phyloP scores from a whole-genome alignment of 441 rosid species.

The Populus hybrid region DNA sequence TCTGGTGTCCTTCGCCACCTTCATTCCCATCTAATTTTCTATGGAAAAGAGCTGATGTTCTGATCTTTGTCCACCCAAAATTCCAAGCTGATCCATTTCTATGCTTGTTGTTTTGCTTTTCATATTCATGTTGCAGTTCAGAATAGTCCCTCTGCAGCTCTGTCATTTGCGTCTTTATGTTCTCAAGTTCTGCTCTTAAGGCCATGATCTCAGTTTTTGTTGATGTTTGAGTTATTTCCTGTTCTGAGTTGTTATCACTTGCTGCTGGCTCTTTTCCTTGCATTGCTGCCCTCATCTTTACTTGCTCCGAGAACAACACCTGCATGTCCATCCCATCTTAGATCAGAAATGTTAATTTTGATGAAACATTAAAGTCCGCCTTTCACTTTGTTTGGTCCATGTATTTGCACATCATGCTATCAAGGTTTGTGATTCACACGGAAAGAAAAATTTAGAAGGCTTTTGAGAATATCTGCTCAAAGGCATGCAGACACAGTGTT shows the following conservation, averaged over 20 bases:
- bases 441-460: background rate
- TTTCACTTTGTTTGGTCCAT: background rate
- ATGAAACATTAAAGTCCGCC: background rate
- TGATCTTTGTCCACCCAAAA: slow-evolving; percentile 53
- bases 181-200: slow-evolving; percentile 59
- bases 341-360: slow-evolving; percentile 12
- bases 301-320: slow-evolving; percentile 73
- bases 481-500: background rate
- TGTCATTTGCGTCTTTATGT: slow-evolving; percentile 51
- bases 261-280: slow-evolving; percentile 48
- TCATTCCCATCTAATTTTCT: slow-evolving; percentile 40
- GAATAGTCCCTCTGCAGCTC: slow-evolving; percentile 61
- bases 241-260: slow-evolving; percentile 38
- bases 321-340: slow-evolving; percentile 31
- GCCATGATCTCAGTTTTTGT: slow-evolving; percentile 47
- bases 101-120: slow-evolving; percentile 45
- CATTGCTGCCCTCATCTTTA: slow-evolving; percentile 68
- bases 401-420: background rate
- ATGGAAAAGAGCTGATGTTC: slow-evolving; percentile 39
- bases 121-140: slow-evolving; percentile 61
- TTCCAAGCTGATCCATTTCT: slow-evolving; percentile 34
- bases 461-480: background rate
- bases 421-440: background rate
- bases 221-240: slow-evolving; percentile 37
- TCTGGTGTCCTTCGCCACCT: slow-evolving; percentile 25